Base-by-base conservation (phyloP, 2,329 filamentous ascomycete genomes). In the Pseudomassariella vexata region DNA sequence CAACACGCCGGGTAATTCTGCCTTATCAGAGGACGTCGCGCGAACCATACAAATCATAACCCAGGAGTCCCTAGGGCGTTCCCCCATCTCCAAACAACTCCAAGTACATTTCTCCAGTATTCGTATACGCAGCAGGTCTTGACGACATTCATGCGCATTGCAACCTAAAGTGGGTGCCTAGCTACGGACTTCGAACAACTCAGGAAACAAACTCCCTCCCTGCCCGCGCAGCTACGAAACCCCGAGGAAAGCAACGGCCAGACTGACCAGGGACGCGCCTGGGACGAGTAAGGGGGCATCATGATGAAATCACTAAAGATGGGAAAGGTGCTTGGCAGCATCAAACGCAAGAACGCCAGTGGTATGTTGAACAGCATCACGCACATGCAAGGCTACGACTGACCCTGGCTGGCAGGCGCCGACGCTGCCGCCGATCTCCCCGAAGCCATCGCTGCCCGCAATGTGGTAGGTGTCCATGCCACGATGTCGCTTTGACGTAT, bases 361-460 rank as follows among this genome's bases (percentile, higher is more conserved):
- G 43, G 48, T 50, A 47, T 11, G 32, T 24, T n/a, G n/a, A n/a
- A n/a, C n/a, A 15, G 21, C 18, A 19, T 19, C 34, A 30, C 47
- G 28, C 24, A 9, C 12, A 11, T 17, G 23, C 17, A 12, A n/a
- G 9, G 15, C 35, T 18, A 37, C 12, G 19, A 27, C 30, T 15
- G 31, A 12, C 21, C 11, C 8, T 21, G 26, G 9, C 7, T n/a
- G n/a, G n/a, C 16, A 36, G 39, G 39, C 31, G 32, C 38, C 19
- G 28, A 32, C n/a, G 18, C 17, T 19, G 33, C 31, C 25, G 27
- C 35, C 34, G 77, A 81, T 48, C 74, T 74, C 10, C 83, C 82
- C 34, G 82, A 86, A 59, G 74, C 68, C 37, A 79, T 74, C 49
- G 82, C 76, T 26, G 59, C 68, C 31, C 71, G 75, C 46, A 80